These are phyloP conservation scores for Coemansia sp. DNA, from an alignment of 192 early-diverging fungal species.

Conservation along the genomic window DNA sequence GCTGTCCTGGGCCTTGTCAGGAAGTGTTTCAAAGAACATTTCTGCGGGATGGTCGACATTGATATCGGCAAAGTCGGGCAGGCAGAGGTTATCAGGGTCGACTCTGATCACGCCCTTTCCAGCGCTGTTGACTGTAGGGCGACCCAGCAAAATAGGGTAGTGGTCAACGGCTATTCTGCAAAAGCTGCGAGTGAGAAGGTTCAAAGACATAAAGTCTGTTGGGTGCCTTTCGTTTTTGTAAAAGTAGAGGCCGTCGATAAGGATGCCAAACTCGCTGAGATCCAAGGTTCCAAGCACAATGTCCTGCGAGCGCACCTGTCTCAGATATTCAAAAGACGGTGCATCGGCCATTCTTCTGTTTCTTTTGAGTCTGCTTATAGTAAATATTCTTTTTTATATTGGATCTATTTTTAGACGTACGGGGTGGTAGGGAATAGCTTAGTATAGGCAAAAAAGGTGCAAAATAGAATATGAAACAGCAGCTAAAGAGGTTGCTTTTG, in stretches of 20 bases:
- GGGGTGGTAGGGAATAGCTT: too few species aligned
- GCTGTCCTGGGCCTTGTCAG: background rate
- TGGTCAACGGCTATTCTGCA: slow-evolving; percentile 37
- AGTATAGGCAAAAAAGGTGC: too few species aligned
- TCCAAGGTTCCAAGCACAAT: slow-evolving; percentile 39
- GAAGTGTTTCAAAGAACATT: slow-evolving; percentile 24
- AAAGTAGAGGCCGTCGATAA: slow-evolving; percentile 31
- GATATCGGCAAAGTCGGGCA: slow-evolving; percentile 42
- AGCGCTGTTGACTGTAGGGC: slow-evolving; percentile 19
- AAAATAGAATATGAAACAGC: too few species aligned
- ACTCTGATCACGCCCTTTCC: slow-evolving; percentile 34
- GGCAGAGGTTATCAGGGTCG: slow-evolving; percentile 31
- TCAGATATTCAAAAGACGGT: background rate
- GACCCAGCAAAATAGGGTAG: slow-evolving; percentile 43
- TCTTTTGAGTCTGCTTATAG: too few species aligned
- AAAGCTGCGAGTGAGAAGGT: slow-evolving; percentile 30
- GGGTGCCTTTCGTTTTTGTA: slow-evolving; percentile 18
- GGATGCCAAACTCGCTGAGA: slow-evolving; percentile 31
- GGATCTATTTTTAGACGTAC: too few species aligned
- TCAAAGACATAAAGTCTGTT: slow-evolving; percentile 32
- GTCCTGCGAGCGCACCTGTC: slow-evolving; percentile 29
- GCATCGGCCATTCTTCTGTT: background rate
- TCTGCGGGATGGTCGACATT: slow-evolving; percentile 27
- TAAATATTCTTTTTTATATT: too few species aligned
- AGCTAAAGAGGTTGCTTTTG: too few species aligned